These are phyloP conservation scores for Phoenix roebelenii DNA, from an alignment of 176 grass and related monocot species.

Conservation along the genomic window DNA sequence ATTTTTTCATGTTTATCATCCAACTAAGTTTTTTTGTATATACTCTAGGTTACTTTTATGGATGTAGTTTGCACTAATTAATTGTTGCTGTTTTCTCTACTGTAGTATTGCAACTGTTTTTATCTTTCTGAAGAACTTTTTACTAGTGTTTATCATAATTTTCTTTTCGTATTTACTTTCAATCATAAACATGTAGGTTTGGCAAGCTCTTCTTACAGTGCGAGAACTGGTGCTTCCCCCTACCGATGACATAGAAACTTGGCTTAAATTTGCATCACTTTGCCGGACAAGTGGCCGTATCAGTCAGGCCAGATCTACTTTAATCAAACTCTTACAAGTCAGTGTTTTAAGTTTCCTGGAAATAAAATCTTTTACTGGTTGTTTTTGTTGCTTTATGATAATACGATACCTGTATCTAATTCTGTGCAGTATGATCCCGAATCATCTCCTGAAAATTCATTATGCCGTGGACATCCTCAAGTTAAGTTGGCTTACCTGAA, in stretches of 20 bases:
- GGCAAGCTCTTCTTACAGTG: constrained; percentile 86
- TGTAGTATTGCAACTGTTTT: too few relatives aligned
- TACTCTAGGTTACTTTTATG: too few relatives aligned
- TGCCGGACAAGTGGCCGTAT: constrained; percentile 89
- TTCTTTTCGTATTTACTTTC: neutral
- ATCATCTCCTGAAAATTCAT: constrained; percentile 54
- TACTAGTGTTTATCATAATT: neutral
- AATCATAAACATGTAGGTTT: constrained; percentile 47
- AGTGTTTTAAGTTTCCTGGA: neutral
- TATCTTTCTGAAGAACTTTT: too few relatives aligned
- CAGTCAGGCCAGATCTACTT: constrained; percentile 94
- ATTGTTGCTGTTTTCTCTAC: too few relatives aligned
- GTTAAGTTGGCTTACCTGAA: constrained; percentile 84
- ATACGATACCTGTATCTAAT: too few relatives aligned
- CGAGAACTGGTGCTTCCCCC: constrained; percentile 98
- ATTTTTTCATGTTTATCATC: too few relatives aligned
- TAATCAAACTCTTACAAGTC: constrained; percentile 93
- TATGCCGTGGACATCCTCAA: constrained; percentile 77
- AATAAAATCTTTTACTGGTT: too few relatives aligned
- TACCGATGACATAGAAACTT: constrained; percentile 88
- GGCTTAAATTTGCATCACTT: constrained; percentile 97
- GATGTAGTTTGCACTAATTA: too few relatives aligned
- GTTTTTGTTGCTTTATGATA: too few relatives aligned
- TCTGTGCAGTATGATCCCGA: constrained; percentile 81
- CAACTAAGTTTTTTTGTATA: too few relatives aligned